These are phyloP conservation scores for Phytophthora pisi DNA, from an alignment of 352 stramenopile species.

Conservation along the genomic window DNA sequence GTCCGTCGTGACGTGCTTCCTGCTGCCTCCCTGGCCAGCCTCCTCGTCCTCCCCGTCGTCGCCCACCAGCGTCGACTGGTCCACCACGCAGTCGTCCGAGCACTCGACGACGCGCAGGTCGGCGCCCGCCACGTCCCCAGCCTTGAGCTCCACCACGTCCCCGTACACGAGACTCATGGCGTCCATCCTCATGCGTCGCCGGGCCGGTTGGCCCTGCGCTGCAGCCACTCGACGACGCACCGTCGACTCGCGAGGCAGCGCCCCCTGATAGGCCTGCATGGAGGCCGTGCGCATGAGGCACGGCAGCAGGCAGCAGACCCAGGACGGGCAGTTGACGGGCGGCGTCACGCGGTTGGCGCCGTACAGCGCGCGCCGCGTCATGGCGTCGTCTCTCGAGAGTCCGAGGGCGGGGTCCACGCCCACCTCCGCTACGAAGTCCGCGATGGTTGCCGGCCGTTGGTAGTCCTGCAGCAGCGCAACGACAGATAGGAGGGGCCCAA, in stretches of 20 bases:
- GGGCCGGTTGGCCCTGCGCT: conserved; percentile 37
- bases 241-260: conserved; percentile 90
- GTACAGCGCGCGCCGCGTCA: conserved; percentile 66
- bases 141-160: conserved; percentile 92
- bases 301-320: conserved; percentile 94
- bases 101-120: conserved; percentile 87
- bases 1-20: conserved; percentile 44
- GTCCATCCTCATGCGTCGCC: conserved; percentile 90
- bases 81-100: conserved; percentile 76
- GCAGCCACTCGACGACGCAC: conserved; percentile 61
- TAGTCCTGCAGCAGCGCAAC: conserved; percentile 36
- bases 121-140: conserved; percentile 89
- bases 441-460: conserved; percentile 38
- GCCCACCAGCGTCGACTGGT: conserved; percentile 57
- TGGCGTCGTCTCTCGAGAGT: conserved; percentile 76
- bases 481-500: not conserved
- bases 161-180: conserved; percentile 89
- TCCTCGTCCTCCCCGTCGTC: conserved; percentile 43
- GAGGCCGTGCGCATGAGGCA: conserved; percentile 91
- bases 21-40: conserved; percentile 1
- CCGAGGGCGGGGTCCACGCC: conserved; percentile 60
- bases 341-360: conserved; percentile 91
- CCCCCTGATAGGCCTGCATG: conserved; percentile 90
- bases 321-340: conserved; percentile 93
- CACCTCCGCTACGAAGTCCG: conserved; percentile 70